Percentiles rank a stretch among this genome's conserved stretches.
These are phyloP conservation scores for Passalora sequoiae DNA, from an alignment of 2,329 filamentous ascomycete genomes.

Conservation along the genomic window DNA sequence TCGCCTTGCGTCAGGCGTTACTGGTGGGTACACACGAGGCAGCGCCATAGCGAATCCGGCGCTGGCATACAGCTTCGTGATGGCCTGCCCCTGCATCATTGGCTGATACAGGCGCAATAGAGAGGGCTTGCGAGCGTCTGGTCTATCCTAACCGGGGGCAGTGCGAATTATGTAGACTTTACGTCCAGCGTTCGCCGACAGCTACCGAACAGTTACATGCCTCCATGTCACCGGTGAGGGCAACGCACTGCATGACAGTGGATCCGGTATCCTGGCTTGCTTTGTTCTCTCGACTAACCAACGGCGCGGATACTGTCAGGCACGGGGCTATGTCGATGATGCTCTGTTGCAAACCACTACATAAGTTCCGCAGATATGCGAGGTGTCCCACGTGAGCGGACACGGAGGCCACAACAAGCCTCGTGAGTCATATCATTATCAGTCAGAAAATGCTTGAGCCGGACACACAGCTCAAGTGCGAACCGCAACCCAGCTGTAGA, in stretches of 20 bases:
- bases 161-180: background rate
- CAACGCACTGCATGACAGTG: background rate
- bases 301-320: background rate
- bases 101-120: background rate
- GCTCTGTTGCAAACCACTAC: too few species aligned
- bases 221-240: constrained; percentile 1
- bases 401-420: too few species aligned
- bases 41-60: background rate
- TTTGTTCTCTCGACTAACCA: background rate
- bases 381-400: too few species aligned
- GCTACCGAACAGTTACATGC: background rate
- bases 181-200: background rate
- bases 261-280: background rate
- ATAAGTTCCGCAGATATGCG: too few species aligned
- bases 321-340: too few species aligned
- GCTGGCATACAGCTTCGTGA: background rate
- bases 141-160: background rate
- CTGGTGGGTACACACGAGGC: background rate
- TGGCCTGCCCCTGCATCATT: background rate
- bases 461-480: background rate
- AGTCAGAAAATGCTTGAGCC: background rate
- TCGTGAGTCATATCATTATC: background rate
- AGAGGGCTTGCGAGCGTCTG: background rate
- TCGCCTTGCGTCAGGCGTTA: background rate
- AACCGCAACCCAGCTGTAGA: background rate